Percentiles rank a stretch among this genome's conserved stretches.
phyloP scores from a whole-genome alignment of 2,329 filamentous ascomycete species.

The Drechslerella coelobrocha region DNA sequence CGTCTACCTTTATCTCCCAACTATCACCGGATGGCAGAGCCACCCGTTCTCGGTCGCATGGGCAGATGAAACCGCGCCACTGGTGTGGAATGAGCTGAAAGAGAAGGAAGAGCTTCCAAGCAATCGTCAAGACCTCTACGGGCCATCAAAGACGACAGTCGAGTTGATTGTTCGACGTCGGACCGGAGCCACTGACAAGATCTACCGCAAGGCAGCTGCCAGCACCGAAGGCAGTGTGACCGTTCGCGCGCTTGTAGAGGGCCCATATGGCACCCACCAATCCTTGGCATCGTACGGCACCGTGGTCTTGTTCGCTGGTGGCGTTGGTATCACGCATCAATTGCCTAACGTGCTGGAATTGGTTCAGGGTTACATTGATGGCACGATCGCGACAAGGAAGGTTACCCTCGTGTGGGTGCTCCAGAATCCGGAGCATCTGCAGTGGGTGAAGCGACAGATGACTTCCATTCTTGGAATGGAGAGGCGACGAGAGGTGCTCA shows the following conservation, averaged over 20 bases:
- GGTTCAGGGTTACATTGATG: conserved; percentile 71
- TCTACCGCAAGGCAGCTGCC: conserved; percentile 73
- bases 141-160: conserved; percentile 69
- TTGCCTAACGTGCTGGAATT: conserved; percentile 77
- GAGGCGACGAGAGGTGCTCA: conserved; percentile 73
- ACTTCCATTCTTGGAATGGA: conserved; percentile 79
- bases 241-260: conserved; percentile 74
- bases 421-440: conserved; percentile 77
- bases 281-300: conserved; percentile 77
- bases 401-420: conserved; percentile 80
- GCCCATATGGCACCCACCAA: conserved; percentile 77
- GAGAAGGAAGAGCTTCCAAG: conserved; percentile 63
- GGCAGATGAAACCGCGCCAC: conserved; percentile 70
- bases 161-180: conserved; percentile 76
- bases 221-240: conserved; percentile 68
- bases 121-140: conserved; percentile 66
- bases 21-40: conserved; percentile 72
- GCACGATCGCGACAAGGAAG: conserved; percentile 73
- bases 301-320: conserved; percentile 78
- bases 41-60: conserved; percentile 82
- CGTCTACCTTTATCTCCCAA: conserved; percentile 78
- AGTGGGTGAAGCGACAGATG: conserved; percentile 87
- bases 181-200: conserved; percentile 73
- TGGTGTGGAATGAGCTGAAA: conserved; percentile 59
- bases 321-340: conserved; percentile 81